Conservation (phyloP, 2,329 filamentous ascomycete genomes). For the Pseudogymnoascus sp. region DNA sequence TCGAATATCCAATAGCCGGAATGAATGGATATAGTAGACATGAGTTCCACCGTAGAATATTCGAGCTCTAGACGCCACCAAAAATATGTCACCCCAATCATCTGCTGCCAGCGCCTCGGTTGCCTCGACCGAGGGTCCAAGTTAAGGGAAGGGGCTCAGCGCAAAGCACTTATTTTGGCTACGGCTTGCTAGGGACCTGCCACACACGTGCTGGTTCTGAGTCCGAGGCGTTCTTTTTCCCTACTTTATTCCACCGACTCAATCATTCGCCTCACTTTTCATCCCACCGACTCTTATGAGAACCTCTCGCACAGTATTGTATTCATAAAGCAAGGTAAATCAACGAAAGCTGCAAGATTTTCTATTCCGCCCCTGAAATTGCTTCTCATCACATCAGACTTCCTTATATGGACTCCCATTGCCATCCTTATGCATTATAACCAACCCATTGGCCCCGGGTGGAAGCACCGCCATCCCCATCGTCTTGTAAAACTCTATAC, state of each 20-base stretch:
- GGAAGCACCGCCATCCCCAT: constrained; percentile 18
- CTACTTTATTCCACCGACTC: not conserved
- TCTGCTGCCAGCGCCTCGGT: not conserved
- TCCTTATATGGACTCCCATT: not conserved
- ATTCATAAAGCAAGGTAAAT: not conserved
- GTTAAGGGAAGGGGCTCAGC: not conserved
- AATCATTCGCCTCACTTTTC: not conserved
- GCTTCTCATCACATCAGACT: not conserved
- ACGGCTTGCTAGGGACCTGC: not conserved
- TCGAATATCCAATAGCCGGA: not conserved
- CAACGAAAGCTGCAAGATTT: not conserved
- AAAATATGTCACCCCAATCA: not conserved
- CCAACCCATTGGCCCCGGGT: not conserved
- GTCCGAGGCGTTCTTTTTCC: not conserved
- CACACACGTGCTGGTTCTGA: not conserved
- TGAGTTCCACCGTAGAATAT: not conserved
- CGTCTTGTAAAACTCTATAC: constrained; percentile 20
- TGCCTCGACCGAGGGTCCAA: not conserved
- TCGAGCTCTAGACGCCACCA: not conserved
- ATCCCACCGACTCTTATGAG: not conserved
- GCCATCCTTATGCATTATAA: constrained; percentile 1
- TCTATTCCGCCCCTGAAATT: not conserved
- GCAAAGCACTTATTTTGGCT: not conserved
- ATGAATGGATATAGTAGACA: not conserved
- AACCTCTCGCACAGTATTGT: not conserved